These are phyloP conservation scores for Trebouxia sp. DNA, from an alignment of 139 green algal species.

Conservation along the genomic window DNA sequence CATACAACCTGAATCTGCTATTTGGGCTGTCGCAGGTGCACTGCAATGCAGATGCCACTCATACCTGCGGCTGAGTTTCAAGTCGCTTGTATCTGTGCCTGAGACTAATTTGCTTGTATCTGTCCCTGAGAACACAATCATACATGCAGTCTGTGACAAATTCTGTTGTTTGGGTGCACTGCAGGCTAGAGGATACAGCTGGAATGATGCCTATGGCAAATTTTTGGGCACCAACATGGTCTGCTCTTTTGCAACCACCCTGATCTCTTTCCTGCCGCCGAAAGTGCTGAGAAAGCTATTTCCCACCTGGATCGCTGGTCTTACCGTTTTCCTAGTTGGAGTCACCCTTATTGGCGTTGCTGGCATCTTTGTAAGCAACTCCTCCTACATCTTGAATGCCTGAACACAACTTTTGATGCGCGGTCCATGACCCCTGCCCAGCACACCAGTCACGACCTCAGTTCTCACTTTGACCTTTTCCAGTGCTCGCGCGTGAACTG, in stretches of 20 bases:
- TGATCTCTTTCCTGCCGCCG: slow-evolving; percentile 62
- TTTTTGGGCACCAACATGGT: slow-evolving; percentile 66
- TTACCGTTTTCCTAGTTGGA: slow-evolving; percentile 67
- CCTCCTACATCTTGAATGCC: too few relatives aligned
- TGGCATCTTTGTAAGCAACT: neutral
- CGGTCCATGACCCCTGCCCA: too few relatives aligned
- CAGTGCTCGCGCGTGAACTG: too few relatives aligned
- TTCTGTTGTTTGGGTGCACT: neutral
- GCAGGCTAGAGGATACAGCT: slow-evolving; percentile 21
- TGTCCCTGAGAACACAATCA: neutral
- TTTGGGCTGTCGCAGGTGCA: neutral
- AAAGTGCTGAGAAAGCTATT: slow-evolving; percentile 54
- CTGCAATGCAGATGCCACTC: neutral
- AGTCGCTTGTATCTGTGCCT: too few relatives aligned
- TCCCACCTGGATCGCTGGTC: slow-evolving; percentile 60
- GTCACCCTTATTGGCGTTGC: slow-evolving; percentile 49
- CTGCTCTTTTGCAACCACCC: slow-evolving; percentile 46
- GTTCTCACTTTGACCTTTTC: too few relatives aligned
- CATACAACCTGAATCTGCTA: too few relatives aligned
- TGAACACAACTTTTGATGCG: too few relatives aligned
- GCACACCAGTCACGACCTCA: neutral
- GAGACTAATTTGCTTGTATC: neutral
- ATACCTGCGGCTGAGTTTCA: too few relatives aligned
- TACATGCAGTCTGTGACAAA: neutral
- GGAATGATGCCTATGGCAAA: slow-evolving; percentile 55